Evolutionary conservation across 2,329 filamentous ascomycete species (phyloP).

Genomic region (Fusarium redolens): DNA sequence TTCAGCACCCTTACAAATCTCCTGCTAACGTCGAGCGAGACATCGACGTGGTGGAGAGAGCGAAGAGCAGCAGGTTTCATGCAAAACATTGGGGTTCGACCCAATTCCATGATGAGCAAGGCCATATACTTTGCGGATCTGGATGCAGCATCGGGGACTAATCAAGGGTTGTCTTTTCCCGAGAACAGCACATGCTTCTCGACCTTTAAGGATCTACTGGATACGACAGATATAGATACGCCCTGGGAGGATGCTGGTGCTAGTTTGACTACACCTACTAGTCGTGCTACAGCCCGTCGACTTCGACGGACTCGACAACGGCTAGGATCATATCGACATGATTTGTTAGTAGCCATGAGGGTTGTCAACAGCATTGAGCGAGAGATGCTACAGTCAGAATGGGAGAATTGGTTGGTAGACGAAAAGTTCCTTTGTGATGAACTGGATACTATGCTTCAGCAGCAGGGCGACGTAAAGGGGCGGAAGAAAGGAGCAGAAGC

Average conservation of each 20-base stretch:
- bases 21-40: constrained; percentile 78
- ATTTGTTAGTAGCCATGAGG: constrained; percentile 89
- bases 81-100: constrained; percentile 80
- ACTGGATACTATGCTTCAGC: constrained; percentile 59
- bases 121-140: constrained; percentile 87
- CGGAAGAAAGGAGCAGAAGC: constrained; percentile 26
- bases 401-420: constrained; percentile 89
- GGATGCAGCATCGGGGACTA: constrained; percentile 67
- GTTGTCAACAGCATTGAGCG: constrained; percentile 90
- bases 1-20: constrained; percentile 79
- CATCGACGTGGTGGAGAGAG: constrained; percentile 86
- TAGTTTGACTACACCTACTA: constrained; percentile 59
- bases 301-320: constrained; percentile 84
- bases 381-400: constrained; percentile 87
- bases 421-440: constrained; percentile 82
- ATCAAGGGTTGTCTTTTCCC: constrained; percentile 50
- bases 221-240: constrained; percentile 67
- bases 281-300: constrained; percentile 68
- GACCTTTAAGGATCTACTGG: constrained; percentile 71
- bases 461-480: constrained; percentile 31
- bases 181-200: constrained; percentile 67
- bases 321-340: constrained; percentile 86
- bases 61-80: constrained; percentile 84
- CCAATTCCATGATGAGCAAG: constrained; percentile 84
- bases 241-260: constrained; percentile 65